Evolutionary conservation across 2,329 filamentous ascomycete genomes (phyloP).

Genomic region (Nectriaceae sp.): DNA sequence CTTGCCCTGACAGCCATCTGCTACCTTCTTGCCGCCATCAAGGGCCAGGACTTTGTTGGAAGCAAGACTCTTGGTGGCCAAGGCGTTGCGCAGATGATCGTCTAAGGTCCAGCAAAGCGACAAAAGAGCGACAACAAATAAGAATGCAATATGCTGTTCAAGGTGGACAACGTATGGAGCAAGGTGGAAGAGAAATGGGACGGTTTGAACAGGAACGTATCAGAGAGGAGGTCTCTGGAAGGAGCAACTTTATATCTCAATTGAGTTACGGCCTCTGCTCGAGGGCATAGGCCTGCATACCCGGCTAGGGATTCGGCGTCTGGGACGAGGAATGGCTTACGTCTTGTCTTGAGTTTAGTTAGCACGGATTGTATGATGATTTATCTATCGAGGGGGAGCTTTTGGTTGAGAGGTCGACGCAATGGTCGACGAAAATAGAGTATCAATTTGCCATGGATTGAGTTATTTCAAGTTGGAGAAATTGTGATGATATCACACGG

Average conservation of each 20-base stretch:
- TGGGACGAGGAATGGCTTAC: slow-evolving; percentile 30
- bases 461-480: no score
- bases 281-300: slow-evolving; percentile 29
- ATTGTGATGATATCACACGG: no score
- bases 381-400: slow-evolving; percentile 11
- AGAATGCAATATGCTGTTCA: not conserved
- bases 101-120: slow-evolving; percentile 51
- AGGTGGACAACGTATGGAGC: not conserved
- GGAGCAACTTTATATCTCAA: slow-evolving; percentile 19
- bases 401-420: slow-evolving; percentile 1
- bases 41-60: slow-evolving; percentile 82
- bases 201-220: slow-evolving; percentile 1
- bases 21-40: slow-evolving; percentile 78
- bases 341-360: no score
- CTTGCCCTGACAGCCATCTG: slow-evolving; percentile 75
- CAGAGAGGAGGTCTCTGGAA: slow-evolving; percentile 11
- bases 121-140: slow-evolving; percentile 4
- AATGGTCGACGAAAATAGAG: no score
- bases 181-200: slow-evolving; percentile 7
- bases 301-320: slow-evolving; percentile 32
- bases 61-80: slow-evolving; percentile 96
- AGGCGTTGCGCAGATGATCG: slow-evolving; percentile 97
- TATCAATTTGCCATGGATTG: no score
- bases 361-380: slow-evolving; percentile 20
- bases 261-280: slow-evolving; percentile 24